Evolutionary conservation across 805 yeast genomes (phyloP).

Genomic region (Diddensiella caesifluorescens): DNA sequence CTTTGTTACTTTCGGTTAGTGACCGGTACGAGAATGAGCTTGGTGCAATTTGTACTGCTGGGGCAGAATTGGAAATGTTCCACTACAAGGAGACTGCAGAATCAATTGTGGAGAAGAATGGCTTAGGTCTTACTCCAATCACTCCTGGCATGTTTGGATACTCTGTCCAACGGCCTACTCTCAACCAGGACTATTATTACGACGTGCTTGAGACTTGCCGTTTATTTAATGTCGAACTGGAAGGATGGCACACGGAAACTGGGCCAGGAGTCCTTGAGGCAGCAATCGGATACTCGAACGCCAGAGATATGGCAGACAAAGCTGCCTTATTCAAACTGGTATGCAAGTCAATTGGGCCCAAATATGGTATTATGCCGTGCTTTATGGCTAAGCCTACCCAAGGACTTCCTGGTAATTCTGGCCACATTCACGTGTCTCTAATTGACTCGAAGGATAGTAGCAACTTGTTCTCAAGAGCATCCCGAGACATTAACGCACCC

Average conservation of each 20-base stretch:
- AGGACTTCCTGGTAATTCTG: constrained; percentile 35
- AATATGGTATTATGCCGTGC: constrained; percentile 29
- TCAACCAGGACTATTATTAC: constrained; percentile 28
- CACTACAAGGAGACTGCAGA: constrained; percentile 27
- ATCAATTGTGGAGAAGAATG: constrained; percentile 22
- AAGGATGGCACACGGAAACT: constrained; percentile 35
- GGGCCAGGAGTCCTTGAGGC: constrained; percentile 36
- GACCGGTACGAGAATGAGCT: constrained; percentile 13
- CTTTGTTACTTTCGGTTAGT: constrained; percentile 22
- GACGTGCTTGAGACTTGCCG: constrained; percentile 23
- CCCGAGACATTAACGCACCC: constrained; percentile 23
- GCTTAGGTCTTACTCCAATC: constrained; percentile 25
- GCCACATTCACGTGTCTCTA: constrained; percentile 32
- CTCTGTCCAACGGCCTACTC: constrained; percentile 31
- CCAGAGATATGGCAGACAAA: constrained; percentile 30
- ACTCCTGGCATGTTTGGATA: constrained; percentile 35
- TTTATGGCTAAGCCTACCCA: constrained; percentile 35
- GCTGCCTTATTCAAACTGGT: constrained; percentile 30
- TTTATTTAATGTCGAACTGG: constrained; percentile 26
- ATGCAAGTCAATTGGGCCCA: constrained; percentile 27
- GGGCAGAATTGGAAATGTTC: constrained; percentile 33
- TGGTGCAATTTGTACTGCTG: constrained; percentile 27
- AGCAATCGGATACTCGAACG: constrained; percentile 30
- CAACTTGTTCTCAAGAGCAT: constrained; percentile 26
- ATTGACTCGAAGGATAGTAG: constrained; percentile 23